A percentile compares a stretch with the other conserved stretches of the same genome.
Evolutionary conservation across 2,329 filamentous ascomycete genomes (phyloP).

Genomic region (Zymoseptoria passerinii): DNA sequence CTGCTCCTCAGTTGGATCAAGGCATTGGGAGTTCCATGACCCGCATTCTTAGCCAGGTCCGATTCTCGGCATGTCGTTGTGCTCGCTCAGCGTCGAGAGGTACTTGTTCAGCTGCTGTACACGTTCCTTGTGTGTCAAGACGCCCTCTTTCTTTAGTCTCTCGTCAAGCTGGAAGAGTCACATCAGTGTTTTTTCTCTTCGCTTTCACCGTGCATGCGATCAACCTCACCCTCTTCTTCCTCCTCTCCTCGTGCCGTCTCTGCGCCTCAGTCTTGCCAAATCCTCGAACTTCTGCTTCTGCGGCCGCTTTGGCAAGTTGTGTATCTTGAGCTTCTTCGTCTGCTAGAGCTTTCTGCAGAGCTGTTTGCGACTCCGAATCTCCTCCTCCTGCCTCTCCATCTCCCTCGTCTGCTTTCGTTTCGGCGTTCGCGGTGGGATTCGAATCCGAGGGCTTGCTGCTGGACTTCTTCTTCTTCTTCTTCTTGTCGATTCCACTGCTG

Average conservation of each 20-base stretch:
- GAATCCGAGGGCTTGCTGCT: conserved; percentile 13
- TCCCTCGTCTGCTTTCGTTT: conserved; percentile 20
- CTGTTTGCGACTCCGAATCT: conserved; percentile 19
- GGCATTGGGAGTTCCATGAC: no score
- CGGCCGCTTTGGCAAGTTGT: conserved; percentile 14
- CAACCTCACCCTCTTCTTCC: conserved; percentile 64
- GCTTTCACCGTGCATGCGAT: not conserved
- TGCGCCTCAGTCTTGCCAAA: conserved; percentile 75
- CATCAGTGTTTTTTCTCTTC: not conserved
- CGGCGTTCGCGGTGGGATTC: conserved; percentile 11
- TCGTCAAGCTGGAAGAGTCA: conserved; percentile 60
- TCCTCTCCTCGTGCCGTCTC: conserved; percentile 67
- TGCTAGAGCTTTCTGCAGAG: conserved; percentile 26
- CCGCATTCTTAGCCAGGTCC: conserved; percentile 44
- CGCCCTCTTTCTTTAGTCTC: conserved; percentile 69
- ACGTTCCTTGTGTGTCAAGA: conserved; percentile 94
- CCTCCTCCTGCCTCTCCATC: conserved; percentile 27
- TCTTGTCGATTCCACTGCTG: conserved; percentile 54
- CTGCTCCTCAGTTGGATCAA: no score
- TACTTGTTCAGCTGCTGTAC: conserved; percentile 92
- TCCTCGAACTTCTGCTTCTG: conserved; percentile 19
- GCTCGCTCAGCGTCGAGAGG: conserved; percentile 82
- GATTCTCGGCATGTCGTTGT: conserved; percentile 81
- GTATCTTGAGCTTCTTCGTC: conserved; percentile 25
- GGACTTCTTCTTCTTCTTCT: conserved; percentile 50